These are phyloP conservation scores for Ocimum tenuiflorum DNA, from an alignment of 257 asterid genomes.

Conservation along the genomic window DNA sequence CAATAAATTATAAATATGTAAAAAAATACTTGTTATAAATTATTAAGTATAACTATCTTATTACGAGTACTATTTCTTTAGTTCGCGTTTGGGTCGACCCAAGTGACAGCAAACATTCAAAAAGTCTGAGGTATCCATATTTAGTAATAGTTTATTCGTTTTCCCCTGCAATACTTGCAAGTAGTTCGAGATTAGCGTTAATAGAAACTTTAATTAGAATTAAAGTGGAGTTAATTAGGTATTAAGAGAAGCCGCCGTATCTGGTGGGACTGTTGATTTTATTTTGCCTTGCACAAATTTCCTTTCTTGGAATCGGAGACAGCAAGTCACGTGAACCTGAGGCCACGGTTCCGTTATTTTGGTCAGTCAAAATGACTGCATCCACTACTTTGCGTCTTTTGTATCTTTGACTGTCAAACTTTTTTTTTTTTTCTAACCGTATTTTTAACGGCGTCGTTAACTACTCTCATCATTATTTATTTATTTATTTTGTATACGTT, in stretches of 20 bases:
- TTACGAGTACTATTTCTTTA: too few species aligned
- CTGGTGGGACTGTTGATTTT: not conserved
- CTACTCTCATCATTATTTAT: not conserved
- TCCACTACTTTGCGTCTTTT: not conserved
- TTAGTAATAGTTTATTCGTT: too few species aligned
- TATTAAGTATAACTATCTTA: too few species aligned
- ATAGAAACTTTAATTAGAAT: not conserved
- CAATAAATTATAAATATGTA: too few species aligned
- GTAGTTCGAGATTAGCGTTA: too few species aligned
- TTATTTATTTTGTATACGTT: not conserved
- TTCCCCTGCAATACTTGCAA: too few species aligned
- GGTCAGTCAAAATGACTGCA: constrained; percentile 32
- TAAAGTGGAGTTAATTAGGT: not conserved
- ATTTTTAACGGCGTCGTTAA: constrained; percentile 1
- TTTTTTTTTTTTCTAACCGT: not conserved
- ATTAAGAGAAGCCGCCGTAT: constrained; percentile 37
- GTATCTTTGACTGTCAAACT: constrained; percentile 12
- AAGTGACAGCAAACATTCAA: too few species aligned
- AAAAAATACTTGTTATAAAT: too few species aligned
- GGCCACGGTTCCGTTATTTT: constrained; percentile 42
- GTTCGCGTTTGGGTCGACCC: too few species aligned
- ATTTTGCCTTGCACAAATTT: not conserved
- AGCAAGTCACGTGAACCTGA: constrained; percentile 42
- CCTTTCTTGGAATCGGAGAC: constrained; percentile 28
- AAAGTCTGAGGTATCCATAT: too few species aligned